Evolutionary conservation across 805 yeast genomes (phyloP), one percentile per base, ranked within the genome.

Genomic region (Teunomyces lycoperdinae): DNA sequence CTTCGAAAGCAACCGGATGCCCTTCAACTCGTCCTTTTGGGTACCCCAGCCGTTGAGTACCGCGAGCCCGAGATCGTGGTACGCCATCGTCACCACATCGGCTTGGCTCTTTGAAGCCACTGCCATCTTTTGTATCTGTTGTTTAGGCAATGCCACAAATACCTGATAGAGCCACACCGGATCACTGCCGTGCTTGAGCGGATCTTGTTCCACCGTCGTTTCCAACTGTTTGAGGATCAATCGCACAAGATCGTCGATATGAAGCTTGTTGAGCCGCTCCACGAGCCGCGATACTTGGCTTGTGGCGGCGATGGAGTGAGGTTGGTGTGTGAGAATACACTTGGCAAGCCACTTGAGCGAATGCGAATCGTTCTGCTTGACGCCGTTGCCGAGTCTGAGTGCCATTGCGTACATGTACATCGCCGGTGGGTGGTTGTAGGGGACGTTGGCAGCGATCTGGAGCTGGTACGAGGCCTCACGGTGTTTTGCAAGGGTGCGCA

Each of bases 321-420:
- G 27, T 13, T 27, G 43, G 43, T 47, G 24, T 44, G 58, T 55
- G 36, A 72, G 50, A 10, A 71, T 57, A 46, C 75, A 85, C 49
- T 71, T 73, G 51, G 78, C 74, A 4, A 87, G 68, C 87, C 89
- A 85, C 46, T 70, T 63, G 41, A 83, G 70, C 3, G 89, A 78
- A 43, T 74, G 77, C 14, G 64, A 56, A 35, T 78, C 76, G 57
- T 84, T 84, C 46, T 72, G 74, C 14, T 78, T 71, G 9, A 84
- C 80, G 0, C 94, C 94, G 61, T 81, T 83, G 0, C 92, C 94
- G 48, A 77, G 69, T 43, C 85, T 68, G 20, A 87, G 64, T 0
- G 90, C 85, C 53, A 84, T 62, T 0, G 89, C 88, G 57, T 85
- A 87, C 28, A 85, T 60, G 42, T 81, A 72, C 84, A 81, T 85